Evolutionary conservation across 805 yeast genomes (phyloP), one percentile per base, ranked within the genome.

Genomic region (Candida nemodendra): DNA sequence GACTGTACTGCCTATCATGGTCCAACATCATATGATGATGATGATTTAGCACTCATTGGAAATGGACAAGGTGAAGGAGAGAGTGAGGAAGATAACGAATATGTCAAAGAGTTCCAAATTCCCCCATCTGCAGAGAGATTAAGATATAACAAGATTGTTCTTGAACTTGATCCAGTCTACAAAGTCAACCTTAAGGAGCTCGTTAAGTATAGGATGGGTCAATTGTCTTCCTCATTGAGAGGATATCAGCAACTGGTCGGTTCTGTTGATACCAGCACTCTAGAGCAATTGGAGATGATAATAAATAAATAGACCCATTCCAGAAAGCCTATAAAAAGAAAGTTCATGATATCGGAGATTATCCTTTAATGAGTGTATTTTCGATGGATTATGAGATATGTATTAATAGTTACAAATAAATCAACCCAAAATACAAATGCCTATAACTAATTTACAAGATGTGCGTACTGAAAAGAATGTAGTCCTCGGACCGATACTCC

Each of bases 1-100:
- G 84, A 81, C 48, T 72, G 79, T 48, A 71, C 65, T 21, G 66
- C 61, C 18, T 78, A 77, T 45, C 80, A 76, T 47, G 59, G 64
- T 12, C 65, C 71, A 14, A 59, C 63, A 13, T 45, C 64, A 5
- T 65, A 55, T 38, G 69, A 66, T 27, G 68, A 64, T 32, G 65
- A 62, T 31, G 56, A 57, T 12, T 45, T 63, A 16, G 36, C 46
- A 5, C 36, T 54, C 14, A 50, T 50, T 12, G 51, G 44, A 14
- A 42, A 51, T 14, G 50, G 22, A 14, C 42, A 40, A 9, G 54
- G 41, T 12, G 54, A 47, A 30, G 45, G 40, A 4, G 50, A 44
- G 16, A 48, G 44, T n/a, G 53, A 51, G 4, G 56, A 41, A 30
- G 48, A 50, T 16, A 50, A 56, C 28, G 65, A 55, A 35, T 56